Conservation (phyloP, 495 filamentous ascomycete genomes). For the Melanomma pulvis-pyrius region DNA sequence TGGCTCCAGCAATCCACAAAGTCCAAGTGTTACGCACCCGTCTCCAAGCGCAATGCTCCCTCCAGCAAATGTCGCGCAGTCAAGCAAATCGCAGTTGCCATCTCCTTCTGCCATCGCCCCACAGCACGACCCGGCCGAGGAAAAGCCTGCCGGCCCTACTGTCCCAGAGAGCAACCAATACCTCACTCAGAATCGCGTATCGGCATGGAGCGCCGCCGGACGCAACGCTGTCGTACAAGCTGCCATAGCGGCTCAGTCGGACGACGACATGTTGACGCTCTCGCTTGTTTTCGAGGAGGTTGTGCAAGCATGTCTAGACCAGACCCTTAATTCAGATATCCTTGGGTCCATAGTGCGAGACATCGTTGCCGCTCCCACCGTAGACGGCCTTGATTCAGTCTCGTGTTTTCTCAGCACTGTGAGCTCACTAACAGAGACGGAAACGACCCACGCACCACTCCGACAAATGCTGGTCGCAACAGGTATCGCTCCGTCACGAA, state of each 20-base stretch:
- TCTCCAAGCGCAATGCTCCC: slow-evolving; percentile 28
- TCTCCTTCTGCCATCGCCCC: not conserved
- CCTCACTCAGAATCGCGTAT: slow-evolving; percentile 39
- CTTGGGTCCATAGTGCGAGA: slow-evolving; percentile 74
- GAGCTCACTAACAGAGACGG: slow-evolving; percentile 67
- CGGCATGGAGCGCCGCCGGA: slow-evolving; percentile 56
- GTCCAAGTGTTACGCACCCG: slow-evolving; percentile 13
- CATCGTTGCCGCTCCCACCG: slow-evolving; percentile 64
- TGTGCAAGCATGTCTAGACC: slow-evolving; percentile 69
- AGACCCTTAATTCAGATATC: slow-evolving; percentile 64
- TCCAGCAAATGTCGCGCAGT: slow-evolving; percentile 3
- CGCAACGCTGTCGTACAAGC: slow-evolving; percentile 52
- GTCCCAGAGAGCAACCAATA: slow-evolving; percentile 13
- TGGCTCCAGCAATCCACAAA: slow-evolving; percentile 28
- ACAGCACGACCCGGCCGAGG: not conserved
- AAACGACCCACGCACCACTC: slow-evolving; percentile 51
- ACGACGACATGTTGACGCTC: slow-evolving; percentile 67
- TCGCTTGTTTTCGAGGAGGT: slow-evolving; percentile 83
- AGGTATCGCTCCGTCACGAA: slow-evolving; percentile 67
- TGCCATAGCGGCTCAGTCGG: slow-evolving; percentile 57
- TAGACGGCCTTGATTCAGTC: slow-evolving; percentile 49
- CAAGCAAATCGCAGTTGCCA: slow-evolving; percentile 38
- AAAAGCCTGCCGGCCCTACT: slow-evolving; percentile 1
- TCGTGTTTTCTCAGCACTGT: slow-evolving; percentile 65
- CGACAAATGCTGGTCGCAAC: slow-evolving; percentile 66